These are phyloP conservation scores for Mycena pura DNA, from an alignment of 768 basidiomycete species.

Conservation along the genomic window DNA sequence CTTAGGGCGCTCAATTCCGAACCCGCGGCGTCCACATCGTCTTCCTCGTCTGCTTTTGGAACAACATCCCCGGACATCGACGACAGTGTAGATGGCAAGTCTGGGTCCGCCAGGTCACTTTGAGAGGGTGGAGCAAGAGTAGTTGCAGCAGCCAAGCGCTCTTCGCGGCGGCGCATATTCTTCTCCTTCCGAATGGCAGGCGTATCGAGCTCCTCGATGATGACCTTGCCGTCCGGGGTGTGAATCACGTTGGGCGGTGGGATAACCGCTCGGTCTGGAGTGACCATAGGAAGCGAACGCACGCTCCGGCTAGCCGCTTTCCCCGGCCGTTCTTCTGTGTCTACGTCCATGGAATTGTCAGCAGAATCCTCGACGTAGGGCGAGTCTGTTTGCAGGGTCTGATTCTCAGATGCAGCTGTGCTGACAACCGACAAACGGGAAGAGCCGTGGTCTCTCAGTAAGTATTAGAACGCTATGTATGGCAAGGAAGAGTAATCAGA, in stretches of 20 bases:
- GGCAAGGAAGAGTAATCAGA: constrained; percentile 5
- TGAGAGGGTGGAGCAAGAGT: background rate
- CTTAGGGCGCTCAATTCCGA: constrained; percentile 56
- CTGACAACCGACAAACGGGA: constrained; percentile 56
- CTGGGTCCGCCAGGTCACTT: constrained; percentile 4
- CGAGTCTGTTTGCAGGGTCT: constrained; percentile 36
- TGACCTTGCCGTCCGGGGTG: constrained; percentile 54
- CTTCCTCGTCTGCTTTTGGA: background rate
- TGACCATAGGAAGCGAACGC: constrained; percentile 12
- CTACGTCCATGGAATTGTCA: constrained; percentile 31
- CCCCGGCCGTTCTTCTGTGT: constrained; percentile 19
- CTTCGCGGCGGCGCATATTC: constrained; percentile 52
- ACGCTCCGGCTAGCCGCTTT: background rate
- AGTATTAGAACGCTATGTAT: constrained; percentile 2
- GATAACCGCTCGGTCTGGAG: constrained; percentile 23
- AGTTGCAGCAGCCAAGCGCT: constrained; percentile 30
- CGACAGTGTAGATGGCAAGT: constrained; percentile 9
- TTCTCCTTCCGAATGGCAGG: constrained; percentile 71
- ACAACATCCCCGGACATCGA: no score
- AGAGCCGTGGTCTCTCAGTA: constrained; percentile 41
- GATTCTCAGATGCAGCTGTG: constrained; percentile 55
- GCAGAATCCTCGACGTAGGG: constrained; percentile 34
- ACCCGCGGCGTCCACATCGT: constrained; percentile 25
- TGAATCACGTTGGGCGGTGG: constrained; percentile 34
- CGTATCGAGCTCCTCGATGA: constrained; percentile 77